Base-by-base conservation (phyloP, 306 rosid genomes). In the Albizia julibrissin region DNA sequence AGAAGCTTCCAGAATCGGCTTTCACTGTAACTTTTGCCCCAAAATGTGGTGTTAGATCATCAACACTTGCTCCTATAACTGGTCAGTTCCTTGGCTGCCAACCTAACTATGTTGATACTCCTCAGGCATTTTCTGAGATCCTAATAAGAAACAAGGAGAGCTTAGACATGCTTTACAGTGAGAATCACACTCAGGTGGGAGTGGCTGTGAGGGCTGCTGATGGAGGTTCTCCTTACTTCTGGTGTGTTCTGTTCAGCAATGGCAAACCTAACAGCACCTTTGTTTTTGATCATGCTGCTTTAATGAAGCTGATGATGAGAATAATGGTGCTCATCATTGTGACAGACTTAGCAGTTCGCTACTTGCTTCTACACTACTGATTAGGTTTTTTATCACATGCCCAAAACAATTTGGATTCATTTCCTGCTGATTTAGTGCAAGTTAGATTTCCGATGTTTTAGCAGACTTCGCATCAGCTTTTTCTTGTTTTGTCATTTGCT, bases 11-110 rank as follows among this genome's bases (percentile, higher is more conserved):
- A 0, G 97, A 95, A 21, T 88, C 97, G 26, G 79, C 81, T 65
- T 89, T 95, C 76, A 84, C 86, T 15, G 91, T 93, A 82, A 86
- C 76, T 54, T 95, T 95, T 81, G 98, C 31, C 94, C 14, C 98
- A 29, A 79, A 6, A 76, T 95, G 98, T 75, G 98, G 96, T 37
- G 87, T 93, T 50, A 33, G 59, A 67, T 86, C 77, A 44, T 82
- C 98, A 37, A 69, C 89, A 80, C 95, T 95, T 61, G 75, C 92
- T 46, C 94, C 84, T 37, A 82, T 93, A 46, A 90, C 98, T 0
- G 98, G 98, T 19, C 97, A 98, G 62, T 85, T 93, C 75, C 90
- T 95, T 21, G 99, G 94, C 74, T 95, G 98, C 88, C 90, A 95
- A 85, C 76, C 99, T 14, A 66, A 85, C 11, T 93, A 93, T 70